A percentile compares a stretch with the other conserved stretches of the same genome.
Conservation (phyloP, 176 grass and related monocot genomes). For the Cenchrus fungigraminus region DNA sequence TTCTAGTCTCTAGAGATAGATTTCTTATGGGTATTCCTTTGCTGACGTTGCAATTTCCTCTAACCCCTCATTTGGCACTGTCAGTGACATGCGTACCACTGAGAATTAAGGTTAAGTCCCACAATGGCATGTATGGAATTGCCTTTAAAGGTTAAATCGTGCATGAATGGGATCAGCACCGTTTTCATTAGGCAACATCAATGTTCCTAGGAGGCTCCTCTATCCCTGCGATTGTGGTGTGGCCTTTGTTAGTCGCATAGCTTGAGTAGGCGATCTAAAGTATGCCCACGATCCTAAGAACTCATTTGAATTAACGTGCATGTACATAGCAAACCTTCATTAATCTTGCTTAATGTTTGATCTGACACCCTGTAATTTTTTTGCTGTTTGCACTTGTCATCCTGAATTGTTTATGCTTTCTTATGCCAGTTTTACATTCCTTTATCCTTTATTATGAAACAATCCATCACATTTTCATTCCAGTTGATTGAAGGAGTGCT, state of each 20-base stretch:
- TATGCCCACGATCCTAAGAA: background rate
- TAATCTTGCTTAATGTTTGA: background rate
- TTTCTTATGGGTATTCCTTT: background rate
- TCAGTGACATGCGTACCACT: background rate
- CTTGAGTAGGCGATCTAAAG: background rate
- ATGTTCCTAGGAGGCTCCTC: background rate
- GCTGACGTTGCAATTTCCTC: background rate
- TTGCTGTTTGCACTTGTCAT: background rate
- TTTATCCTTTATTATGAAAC: slow-evolving; percentile 38
- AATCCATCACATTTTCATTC: background rate
- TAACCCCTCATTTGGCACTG: background rate
- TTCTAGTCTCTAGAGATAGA: background rate
- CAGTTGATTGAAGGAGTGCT: slow-evolving; percentile 20
- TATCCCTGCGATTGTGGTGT: background rate
- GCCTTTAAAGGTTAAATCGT: background rate
- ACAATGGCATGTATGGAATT: background rate
- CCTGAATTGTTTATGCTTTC: slow-evolving; percentile 12
- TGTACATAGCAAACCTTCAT: background rate
- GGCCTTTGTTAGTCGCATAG: background rate
- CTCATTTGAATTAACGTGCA: background rate
- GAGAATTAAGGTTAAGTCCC: background rate
- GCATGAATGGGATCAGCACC: background rate
- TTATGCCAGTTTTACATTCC: background rate
- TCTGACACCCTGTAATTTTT: slow-evolving; percentile 7
- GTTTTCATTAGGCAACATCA: background rate